A percentile compares a stretch with the other conserved stretches of the same genome.
Conservation (phyloP, 345 rosid species). For the Turnera subulata region DNA sequence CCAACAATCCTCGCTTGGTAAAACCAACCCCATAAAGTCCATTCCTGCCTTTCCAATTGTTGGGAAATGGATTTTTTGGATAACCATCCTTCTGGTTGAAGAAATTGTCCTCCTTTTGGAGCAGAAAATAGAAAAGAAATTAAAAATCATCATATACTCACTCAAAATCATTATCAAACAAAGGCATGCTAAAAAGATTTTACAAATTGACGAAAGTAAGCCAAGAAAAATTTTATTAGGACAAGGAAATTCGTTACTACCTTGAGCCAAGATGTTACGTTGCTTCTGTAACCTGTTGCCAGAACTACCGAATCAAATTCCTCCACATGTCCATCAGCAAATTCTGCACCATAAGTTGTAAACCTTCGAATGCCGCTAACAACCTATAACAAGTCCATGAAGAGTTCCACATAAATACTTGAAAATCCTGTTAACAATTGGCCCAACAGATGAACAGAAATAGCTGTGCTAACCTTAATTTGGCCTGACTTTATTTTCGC, state of each 20-base stretch:
- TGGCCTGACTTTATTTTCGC: constrained; percentile 50
- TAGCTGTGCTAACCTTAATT: constrained; percentile 43
- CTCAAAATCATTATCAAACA: not conserved
- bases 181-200: too few relatives aligned
- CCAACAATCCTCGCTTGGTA: constrained; percentile 22
- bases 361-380: constrained; percentile 27
- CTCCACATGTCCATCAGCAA: constrained; percentile 34
- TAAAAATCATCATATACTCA: too few relatives aligned
- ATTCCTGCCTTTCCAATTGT: constrained; percentile 33
- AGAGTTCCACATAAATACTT: not conserved
- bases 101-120: constrained; percentile 19
- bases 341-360: constrained; percentile 35
- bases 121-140: not conserved
- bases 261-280: constrained; percentile 42
- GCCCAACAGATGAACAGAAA: not conserved
- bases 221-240: too few relatives aligned
- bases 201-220: too few relatives aligned
- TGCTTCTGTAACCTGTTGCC: constrained; percentile 52
- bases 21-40: constrained; percentile 35
- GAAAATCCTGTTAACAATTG: not conserved
- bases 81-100: constrained; percentile 18
- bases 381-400: constrained; percentile 26
- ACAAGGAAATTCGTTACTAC: too few relatives aligned
- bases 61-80: constrained; percentile 21
- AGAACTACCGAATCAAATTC: constrained; percentile 38